A percentile compares a stretch with the other conserved stretches of the same genome.
These are phyloP conservation scores for Daldinia bambusicola DNA, from an alignment of 495 filamentous ascomycete species.

Conservation along the genomic window DNA sequence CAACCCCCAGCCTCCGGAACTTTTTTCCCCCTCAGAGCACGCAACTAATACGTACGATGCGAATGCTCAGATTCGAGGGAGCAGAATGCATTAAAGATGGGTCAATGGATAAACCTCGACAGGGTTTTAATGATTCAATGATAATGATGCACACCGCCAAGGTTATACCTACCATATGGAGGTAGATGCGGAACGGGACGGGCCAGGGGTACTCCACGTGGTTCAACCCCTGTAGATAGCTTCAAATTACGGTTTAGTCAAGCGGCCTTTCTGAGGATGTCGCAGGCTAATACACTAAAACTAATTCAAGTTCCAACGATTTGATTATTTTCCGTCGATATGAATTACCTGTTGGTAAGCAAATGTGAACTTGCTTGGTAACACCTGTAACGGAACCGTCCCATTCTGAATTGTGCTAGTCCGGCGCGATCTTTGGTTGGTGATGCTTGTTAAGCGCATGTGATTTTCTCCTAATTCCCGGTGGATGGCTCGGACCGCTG, in stretches of 20 bases:
- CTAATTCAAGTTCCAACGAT: background rate
- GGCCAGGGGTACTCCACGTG: background rate
- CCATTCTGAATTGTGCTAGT: too few relatives aligned
- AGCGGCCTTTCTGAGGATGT: background rate
- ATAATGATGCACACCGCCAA: constrained; percentile 1
- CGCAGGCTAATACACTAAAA: background rate
- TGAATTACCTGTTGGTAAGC: background rate
- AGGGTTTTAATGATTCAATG: background rate
- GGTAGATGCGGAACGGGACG: background rate
- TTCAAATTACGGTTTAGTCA: background rate
- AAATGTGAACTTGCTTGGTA: too few relatives aligned
- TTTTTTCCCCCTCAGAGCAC: background rate
- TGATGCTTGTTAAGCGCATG: background rate
- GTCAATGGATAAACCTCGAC: background rate
- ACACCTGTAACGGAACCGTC: too few relatives aligned
- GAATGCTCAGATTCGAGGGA: background rate
- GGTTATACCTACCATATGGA: background rate
- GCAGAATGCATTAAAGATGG: background rate
- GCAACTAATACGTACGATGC: background rate
- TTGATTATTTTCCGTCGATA: background rate
- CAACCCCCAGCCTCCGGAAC: background rate
- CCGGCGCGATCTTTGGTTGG: background rate
- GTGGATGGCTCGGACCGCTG: too few relatives aligned
- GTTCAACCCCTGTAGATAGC: constrained; percentile 2
- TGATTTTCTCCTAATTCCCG: too few relatives aligned